Conservation (phyloP, 306 rosid genomes). For the Prosopis cineraria region DNA sequence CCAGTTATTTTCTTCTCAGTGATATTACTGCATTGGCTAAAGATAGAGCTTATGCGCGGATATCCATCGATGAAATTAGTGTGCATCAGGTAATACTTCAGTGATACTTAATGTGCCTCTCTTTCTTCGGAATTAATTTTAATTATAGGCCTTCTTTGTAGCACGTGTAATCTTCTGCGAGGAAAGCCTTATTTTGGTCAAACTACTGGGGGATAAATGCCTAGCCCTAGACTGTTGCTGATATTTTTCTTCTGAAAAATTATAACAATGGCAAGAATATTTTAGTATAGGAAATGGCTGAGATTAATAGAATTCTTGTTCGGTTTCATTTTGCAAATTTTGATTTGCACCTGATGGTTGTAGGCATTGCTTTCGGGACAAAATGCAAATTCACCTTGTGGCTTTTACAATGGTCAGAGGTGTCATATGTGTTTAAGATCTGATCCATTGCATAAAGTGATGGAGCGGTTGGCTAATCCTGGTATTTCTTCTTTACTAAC, state of each 20-base stretch:
- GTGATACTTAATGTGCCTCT: neutral
- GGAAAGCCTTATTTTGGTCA: neutral
- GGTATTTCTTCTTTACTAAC: slow-evolving; percentile 49
- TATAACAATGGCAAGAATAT: neutral
- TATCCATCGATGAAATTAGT: slow-evolving; percentile 63
- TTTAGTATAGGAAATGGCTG: neutral
- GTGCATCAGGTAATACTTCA: slow-evolving; percentile 69
- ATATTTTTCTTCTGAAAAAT: neutral
- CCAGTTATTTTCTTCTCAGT: slow-evolving; percentile 47
- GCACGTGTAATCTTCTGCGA: neutral
- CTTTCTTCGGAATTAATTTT: neutral
- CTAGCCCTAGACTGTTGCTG: too few species aligned
- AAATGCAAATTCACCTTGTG: slow-evolving; percentile 58
- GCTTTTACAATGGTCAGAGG: slow-evolving; percentile 56
- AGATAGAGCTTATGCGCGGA: slow-evolving; percentile 77
- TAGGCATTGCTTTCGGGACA: slow-evolving; percentile 79
- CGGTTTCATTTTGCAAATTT: slow-evolving; percentile 17
- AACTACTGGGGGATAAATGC: neutral
- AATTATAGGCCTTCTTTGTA: neutral
- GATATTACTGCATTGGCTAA: slow-evolving; percentile 92
- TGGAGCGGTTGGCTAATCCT: slow-evolving; percentile 76
- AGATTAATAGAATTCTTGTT: slow-evolving; percentile 20
- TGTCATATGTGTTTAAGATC: slow-evolving; percentile 89
- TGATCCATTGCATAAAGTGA: slow-evolving; percentile 76
- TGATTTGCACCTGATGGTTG: slow-evolving; percentile 29